phyloP scores from a whole-genome alignment of 108 stramenopile genomes.

The Pseudonitzschia multiseries region DNA sequence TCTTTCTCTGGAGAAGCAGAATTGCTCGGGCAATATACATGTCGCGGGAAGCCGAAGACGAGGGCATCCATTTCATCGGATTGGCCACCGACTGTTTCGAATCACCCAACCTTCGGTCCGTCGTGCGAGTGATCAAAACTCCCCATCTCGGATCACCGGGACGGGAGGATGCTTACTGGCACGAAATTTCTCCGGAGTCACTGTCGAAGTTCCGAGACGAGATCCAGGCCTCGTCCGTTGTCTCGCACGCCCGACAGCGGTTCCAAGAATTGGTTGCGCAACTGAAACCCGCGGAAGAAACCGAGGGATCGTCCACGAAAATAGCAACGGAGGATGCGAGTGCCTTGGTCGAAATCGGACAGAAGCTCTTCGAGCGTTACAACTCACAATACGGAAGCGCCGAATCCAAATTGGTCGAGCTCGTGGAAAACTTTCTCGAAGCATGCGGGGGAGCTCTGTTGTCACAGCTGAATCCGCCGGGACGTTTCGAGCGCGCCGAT shows the following conservation, averaged over 20 bases:
- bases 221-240: conserved; percentile 72
- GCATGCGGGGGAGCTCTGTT: conserved; percentile 40
- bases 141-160: conserved; percentile 68
- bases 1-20: conserved; percentile 67
- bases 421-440: conserved; percentile 68
- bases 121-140: conserved; percentile 43
- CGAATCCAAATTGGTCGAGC: conserved; percentile 53
- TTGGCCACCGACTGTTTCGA: conserved; percentile 41
- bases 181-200: conserved; percentile 46
- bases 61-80: conserved; percentile 55
- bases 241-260: conserved; percentile 54
- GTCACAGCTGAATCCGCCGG: background rate
- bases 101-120: background rate
- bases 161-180: conserved; percentile 67
- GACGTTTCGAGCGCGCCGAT: background rate
- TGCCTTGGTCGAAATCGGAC: conserved; percentile 50
- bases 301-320: background rate
- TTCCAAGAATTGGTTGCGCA: conserved; percentile 48
- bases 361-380: conserved; percentile 63
- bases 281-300: background rate
- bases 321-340: conserved; percentile 30
- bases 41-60: conserved; percentile 55
- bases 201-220: conserved; percentile 59
- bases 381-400: conserved; percentile 32
- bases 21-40: conserved; percentile 41